Base-by-base conservation (phyloP, 495 filamentous ascomycete genomes). In the Tetracladium setigerum region DNA sequence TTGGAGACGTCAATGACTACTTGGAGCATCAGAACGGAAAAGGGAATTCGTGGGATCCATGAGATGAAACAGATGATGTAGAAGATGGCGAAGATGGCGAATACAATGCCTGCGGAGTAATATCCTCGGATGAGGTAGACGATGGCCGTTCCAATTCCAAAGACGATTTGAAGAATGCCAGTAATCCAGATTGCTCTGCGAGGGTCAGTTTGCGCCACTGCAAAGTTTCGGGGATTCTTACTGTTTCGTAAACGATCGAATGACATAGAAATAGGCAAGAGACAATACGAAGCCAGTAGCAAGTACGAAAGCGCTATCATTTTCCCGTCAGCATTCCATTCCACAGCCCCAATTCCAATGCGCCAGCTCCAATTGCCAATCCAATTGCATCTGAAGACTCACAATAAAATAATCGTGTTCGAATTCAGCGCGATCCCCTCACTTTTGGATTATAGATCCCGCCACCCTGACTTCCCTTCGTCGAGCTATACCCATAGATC, bases 21-120 rank as follows among this genome's bases (percentile, higher is more conserved):
- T 65, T 89, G 81, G 14, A 97, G 69, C 88, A 95, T 92, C 38
- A 95, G 71, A 0, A 86, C 86, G 33, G 84, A 86, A 64, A 95
- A 95, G 0, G 87, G 89, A 40, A 95, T 95, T 22, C 88, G 77
- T 14, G 77, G 79, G 37, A 89, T 88, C 88, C 91, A 95, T 53
- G 74, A 79, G 64, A 84, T 75, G 62, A 84, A 87, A 60, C 77
- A 88, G 47, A 95, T 71, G 58, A 90, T 79, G 37, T 83, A 84
- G 62, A 95, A 86, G 37, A 87, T 70, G 0, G 85, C 75, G 59
- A 94, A 89, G 19, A 90, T 55, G 2, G 94, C 76, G 67, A 92
- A 94, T 19, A 94, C 82, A 38, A 95, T 87, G 14, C 84, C 91
- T 15, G 84, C 88, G 22, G 80, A 82, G 58, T 81, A 95, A 59